Conservation (phyloP, 2,329 filamentous ascomycete genomes). For the Sporothrix pseudoabietina region DNA sequence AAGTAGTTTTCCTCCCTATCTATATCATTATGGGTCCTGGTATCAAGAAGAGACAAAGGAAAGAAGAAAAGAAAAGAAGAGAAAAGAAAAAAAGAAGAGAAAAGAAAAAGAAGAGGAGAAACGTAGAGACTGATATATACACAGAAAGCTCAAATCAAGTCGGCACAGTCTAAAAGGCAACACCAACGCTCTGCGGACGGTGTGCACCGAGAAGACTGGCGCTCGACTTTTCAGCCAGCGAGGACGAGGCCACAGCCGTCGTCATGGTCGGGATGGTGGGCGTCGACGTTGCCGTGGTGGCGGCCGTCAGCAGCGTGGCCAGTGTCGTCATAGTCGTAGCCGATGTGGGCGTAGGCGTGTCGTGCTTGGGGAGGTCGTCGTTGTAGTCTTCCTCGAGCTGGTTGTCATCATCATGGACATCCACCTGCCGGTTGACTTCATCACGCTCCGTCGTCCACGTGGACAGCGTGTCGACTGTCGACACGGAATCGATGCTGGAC, state of each 20-base stretch:
- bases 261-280: slow-evolving; percentile 20
- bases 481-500: slow-evolving; percentile 50
- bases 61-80: neutral
- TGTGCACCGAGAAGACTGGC: slow-evolving; percentile 19
- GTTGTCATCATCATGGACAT: slow-evolving; percentile 39
- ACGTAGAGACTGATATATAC: neutral
- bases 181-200: slow-evolving; percentile 49
- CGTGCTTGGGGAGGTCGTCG: slow-evolving; percentile 43
- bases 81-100: neutral
- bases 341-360: slow-evolving; percentile 46
- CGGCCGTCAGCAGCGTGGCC: slow-evolving; percentile 20
- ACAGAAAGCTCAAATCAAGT: neutral
- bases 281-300: slow-evolving; percentile 23
- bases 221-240: slow-evolving; percentile 16
- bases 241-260: slow-evolving; percentile 5
- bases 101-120: neutral
- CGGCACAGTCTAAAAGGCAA: slow-evolving; percentile 46
- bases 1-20: slow-evolving; percentile 12
- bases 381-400: slow-evolving; percentile 42
- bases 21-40: slow-evolving; percentile 24
- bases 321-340: slow-evolving; percentile 44
- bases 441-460: slow-evolving; percentile 54
- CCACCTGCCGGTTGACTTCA: slow-evolving; percentile 40
- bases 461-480: slow-evolving; percentile 46
- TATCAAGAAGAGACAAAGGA: slow-evolving; percentile 26